Evolutionary conservation across 495 filamentous ascomycete genomes (phyloP).

Genomic region (Penicillium cataractarum): DNA sequence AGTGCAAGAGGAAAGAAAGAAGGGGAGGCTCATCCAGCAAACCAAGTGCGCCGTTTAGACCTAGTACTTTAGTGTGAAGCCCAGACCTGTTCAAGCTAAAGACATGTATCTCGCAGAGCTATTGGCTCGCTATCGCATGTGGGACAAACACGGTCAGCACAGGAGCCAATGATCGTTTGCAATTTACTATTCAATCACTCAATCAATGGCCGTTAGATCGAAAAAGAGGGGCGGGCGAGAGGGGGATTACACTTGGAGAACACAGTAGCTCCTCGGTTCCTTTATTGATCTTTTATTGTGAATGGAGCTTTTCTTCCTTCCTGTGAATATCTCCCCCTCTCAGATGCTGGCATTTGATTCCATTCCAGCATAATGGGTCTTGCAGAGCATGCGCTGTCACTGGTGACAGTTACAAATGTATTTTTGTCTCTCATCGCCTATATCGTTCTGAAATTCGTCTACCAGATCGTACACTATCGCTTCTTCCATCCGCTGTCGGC

Average conservation of each 20-base stretch:
- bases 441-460: constrained; percentile 30
- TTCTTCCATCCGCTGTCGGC: constrained; percentile 55
- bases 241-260: not conserved
- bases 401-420: constrained; percentile 37
- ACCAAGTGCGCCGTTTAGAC: not conserved
- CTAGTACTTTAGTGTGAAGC: not conserved
- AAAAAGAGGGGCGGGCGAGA: not conserved
- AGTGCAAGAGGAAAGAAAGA: not conserved
- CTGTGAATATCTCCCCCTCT: not conserved
- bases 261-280: not conserved
- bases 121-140: not conserved
- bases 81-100: not conserved
- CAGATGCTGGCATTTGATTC: constrained; percentile 14
- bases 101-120: not conserved
- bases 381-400: constrained; percentile 32
- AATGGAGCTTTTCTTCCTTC: not conserved
- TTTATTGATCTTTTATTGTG: constrained; percentile 2
- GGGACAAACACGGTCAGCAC: not conserved
- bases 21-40: not conserved
- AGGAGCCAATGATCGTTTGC: constrained; percentile 16
- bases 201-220: not conserved
- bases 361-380: constrained; percentile 33
- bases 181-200: constrained; percentile 13
- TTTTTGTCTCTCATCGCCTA: constrained; percentile 32
- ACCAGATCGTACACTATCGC: constrained; percentile 51